Evolutionary conservation across 805 yeast species (phyloP), one percentile per base, ranked within the genome.

Genomic region (Alloascoidea africana): DNA sequence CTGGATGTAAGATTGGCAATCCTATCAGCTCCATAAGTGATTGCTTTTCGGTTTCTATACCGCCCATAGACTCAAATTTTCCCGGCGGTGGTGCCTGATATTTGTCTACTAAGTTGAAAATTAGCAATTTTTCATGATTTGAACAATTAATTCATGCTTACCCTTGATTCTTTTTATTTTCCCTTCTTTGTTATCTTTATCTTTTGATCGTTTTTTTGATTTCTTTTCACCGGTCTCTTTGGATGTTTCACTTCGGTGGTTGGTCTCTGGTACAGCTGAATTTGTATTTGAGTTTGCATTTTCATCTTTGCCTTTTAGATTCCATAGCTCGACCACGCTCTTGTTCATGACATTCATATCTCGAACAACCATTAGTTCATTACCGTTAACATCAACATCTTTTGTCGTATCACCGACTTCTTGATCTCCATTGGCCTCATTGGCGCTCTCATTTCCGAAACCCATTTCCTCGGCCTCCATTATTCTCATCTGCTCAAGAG

Each of bases 1-100:
- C 98, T 0, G 97, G 96, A 50, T 91, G 97, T 15, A 82, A 58
- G 19, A 91, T 76, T 1, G 98, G 98, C 61, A 89, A 65, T 1
- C 94, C 96, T 1, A 91, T 80, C 30, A 86, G 63, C 55, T 91
- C 97, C 78, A 14, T 45, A 38, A 2, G 36, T 44, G 38, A 27
- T 39, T 36, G 35, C 39, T 37, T 40, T 41, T 45, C 27, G 36
- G 43, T 16, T 41, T 38, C 27, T 27, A 36, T 19, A 35, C 19
- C 14, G 35, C n/a, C 17, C 40, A 16, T 32, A 14, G 37, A 14
- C 14, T 33, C 35, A 5, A n/a, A n/a, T n/a, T n/a, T 17, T 34
- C 3, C 33, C 35, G 4, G 34, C 36, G 8, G 33, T 32, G 14
- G 38, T 37, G 14, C 42, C 35, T 34, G 42, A 42, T 23, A 39